These are phyloP conservation scores for Cryptosporidium baileyi DNA, from an alignment of 169 alveolate species.

Conservation along the genomic window DNA sequence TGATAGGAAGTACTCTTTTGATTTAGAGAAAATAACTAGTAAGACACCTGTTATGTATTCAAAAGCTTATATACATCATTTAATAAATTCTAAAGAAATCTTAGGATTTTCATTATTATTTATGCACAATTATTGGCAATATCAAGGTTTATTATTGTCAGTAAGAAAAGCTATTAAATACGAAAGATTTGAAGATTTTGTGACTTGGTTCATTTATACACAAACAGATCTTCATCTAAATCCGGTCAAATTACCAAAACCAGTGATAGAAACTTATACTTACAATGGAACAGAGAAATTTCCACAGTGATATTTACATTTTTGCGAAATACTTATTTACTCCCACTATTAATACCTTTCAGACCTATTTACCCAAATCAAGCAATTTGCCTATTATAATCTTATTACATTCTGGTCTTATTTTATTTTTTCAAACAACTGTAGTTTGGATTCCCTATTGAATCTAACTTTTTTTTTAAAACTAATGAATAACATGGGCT, in stretches of 20 bases:
- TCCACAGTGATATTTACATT: neutral
- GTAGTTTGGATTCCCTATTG: constrained; percentile 22
- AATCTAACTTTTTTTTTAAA: neutral
- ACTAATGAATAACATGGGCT: neutral
- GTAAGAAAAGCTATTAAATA: constrained; percentile 16
- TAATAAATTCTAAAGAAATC: constrained; percentile 56
- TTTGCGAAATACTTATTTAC: neutral
- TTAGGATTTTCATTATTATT: constrained; percentile 44
- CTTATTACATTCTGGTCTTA: constrained; percentile 7
- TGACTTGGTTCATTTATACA: constrained; percentile 61
- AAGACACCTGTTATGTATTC: constrained; percentile 48
- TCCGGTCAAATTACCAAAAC: constrained; percentile 46
- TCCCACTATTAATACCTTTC: neutral
- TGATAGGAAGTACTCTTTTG: constrained; percentile 35
- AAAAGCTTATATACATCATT: constrained; percentile 50
- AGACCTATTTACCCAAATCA: neutral
- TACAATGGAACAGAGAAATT: constrained; percentile 37
- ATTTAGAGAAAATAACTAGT: constrained; percentile 3
- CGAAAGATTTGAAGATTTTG: constrained; percentile 25
- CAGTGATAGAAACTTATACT: constrained; percentile 32
- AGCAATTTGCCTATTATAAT: constrained; percentile 13
- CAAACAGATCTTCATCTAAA: constrained; percentile 50
- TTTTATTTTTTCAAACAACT: constrained; percentile 45
- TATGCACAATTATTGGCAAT: constrained; percentile 68
- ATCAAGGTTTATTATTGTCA: constrained; percentile 48